Evolutionary conservation across 2,329 filamentous ascomycete genomes (phyloP), one percentile per base, ranked within the genome.

Genomic region (Immersiporthe knoxdaviesiana): DNA sequence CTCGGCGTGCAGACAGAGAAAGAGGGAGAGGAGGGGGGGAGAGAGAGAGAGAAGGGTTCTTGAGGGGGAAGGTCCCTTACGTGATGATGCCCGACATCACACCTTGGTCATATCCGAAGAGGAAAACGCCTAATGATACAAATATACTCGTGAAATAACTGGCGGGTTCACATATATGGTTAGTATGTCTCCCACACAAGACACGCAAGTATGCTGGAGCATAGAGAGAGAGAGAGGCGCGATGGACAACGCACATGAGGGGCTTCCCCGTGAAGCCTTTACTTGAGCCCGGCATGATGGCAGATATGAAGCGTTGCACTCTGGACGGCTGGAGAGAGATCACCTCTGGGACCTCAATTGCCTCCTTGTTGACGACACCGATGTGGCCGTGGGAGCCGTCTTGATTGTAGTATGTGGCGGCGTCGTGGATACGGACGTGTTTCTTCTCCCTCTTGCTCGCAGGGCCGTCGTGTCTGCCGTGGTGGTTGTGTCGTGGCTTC

Each of bases 141-240:
- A 95, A 92, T 61, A 97, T 91, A 81, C 93, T 97, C 63, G 94
- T 97, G 78, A 97, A 97, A 79, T 97, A 97, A 73, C 94, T 97
- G 76, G 30, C 18, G 65, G 47, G 30, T 30, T n/a, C n/a, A n/a
- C 18, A 32, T 14, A 14, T 27, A 14, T 21, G 2, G 35, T 71
- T 47, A 71, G 69, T n/a, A 66, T 64, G n/a, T 27, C 44, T 35
- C n/a, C n/a, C n/a, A n/a, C n/a, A n/a, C 35, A 44, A 37, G n/a
- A 10, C 61, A 47, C 8, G n/a, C 35, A 35, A 4, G 35, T 4
- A 35, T 35, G 8, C 35, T 35, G 37, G 27, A 35, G 30, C 21
- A 27, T 21, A 39, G 5, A 27, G 35, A 54, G 32, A 61, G 58
- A 73, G 27, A 60, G 10, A n/a, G 56, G 66, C 30, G 39, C 67